Base-by-base conservation (phyloP, 805 yeast species). In the Saturnispora silvae region DNA sequence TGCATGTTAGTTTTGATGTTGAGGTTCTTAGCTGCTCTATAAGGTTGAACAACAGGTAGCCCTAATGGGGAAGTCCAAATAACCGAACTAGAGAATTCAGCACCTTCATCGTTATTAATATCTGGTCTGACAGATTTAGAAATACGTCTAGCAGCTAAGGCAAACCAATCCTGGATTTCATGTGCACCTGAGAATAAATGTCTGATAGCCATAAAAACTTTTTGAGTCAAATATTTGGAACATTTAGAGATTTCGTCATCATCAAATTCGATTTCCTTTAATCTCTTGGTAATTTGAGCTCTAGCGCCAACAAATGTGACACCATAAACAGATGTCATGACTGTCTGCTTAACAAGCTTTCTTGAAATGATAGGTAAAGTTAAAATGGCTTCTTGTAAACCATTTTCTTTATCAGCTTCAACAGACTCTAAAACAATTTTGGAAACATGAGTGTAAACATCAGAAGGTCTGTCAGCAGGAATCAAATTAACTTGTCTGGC, bases 51-150 rank as follows among this genome's bases (percentile, higher is more conserved):
- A 54, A 94, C 86, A 2, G 97, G 96, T 43, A 92, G 65, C 3
- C 96, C 95, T 28, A 89, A 60, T 1, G 98, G 97, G 0, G 97
- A 81, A 0, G 99, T 92, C 99, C 99, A 92, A 48, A 92, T 85
- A 6, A 92, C 96, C 4, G 94, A 75, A 1, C 95, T 75, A 70
- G 84, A 72, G 50, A 74, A 79, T 40, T 72, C 76, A 4, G 80
- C 79, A 34, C 67, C 67, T 37, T 68, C 71, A 18, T 46, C 65
- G 26, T 66, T 67, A 26, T 70, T 78, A 32, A 72, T 63, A 47
- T 80, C 87, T 11, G 82, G 57, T 32, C 89, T 68, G 14, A 84
- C 73, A 4, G 94, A 78, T 50, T 80, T 80, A 10, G 89, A 69
- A 44, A 92, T 84, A 41, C 80, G 65, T 45, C 70, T 73, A 3